Base-by-base conservation (phyloP, 78 protist genomes). In the Dictyostelium capitatum region DNA sequence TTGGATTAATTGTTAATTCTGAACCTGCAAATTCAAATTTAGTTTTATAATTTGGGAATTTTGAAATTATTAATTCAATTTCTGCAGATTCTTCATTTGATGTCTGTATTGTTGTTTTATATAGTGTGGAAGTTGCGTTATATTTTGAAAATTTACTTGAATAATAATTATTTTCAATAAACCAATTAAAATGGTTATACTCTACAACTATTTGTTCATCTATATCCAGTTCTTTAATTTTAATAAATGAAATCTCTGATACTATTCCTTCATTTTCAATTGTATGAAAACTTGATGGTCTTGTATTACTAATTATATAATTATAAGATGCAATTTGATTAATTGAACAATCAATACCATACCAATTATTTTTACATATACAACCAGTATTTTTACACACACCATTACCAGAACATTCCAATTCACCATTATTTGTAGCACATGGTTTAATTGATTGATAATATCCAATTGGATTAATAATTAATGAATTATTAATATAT, bases 1-100 rank as follows among this genome's bases (percentile, higher is more conserved):
- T 64, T 64, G 73, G 43, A 4, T 12, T 20, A 20, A 47, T n/a
- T 47, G 1, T 14, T 2, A 64, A 12, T 14, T 17, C 12, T 28
- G 41, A 62, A 1, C 80, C 70, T 5, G 82, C 91, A 83, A 83
- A 83, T 2, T 73, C 57, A n/a, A 57, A 8, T 20, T n/a, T 57
- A n/a, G 67, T 17, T 57, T 20, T n/a, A n/a, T 8, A 57, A 57
- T 57, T n/a, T 57, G 67, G 32, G 30, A 57, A 57, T 57, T 57
- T 57, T 4, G 67, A 57, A n/a, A 57, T n/a, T n/a, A 57, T 57
- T 19, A 57, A 19, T 57, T 23, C 11, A 57, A 57, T 57, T 57
- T 19, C 30, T n/a, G 32, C 32, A 19, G 10, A 2, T 19, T 7
- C 0, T n/a, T 28, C 67, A 57, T 17, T 57, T 17, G 12, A 6